Conservation (phyloP, 2,329 filamentous ascomycete species). For the Ascocoryne sarcoides region DNA sequence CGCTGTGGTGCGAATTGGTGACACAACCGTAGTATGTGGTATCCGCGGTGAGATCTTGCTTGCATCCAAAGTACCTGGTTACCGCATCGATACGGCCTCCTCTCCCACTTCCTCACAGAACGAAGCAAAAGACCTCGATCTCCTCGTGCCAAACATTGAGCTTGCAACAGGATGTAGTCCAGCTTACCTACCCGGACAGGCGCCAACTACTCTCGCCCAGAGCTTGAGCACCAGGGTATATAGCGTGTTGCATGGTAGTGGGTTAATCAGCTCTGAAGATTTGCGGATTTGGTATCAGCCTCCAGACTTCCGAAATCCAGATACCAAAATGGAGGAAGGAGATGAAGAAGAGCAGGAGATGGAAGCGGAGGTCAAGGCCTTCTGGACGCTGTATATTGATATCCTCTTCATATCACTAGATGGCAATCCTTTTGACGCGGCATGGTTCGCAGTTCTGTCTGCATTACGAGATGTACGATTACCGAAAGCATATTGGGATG, state of each 20-base stretch:
- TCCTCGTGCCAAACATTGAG: slow-evolving; percentile 91
- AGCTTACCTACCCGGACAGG: slow-evolving; percentile 72
- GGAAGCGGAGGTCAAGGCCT: slow-evolving; percentile 59
- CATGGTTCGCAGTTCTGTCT: slow-evolving; percentile 76
- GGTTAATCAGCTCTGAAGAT: slow-evolving; percentile 55
- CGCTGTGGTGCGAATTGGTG: slow-evolving; percentile 77
- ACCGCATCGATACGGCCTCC: slow-evolving; percentile 36
- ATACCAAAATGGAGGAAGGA: slow-evolving; percentile 35
- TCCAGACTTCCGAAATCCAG: slow-evolving; percentile 36
- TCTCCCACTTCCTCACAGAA: slow-evolving; percentile 26
- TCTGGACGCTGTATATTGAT: slow-evolving; percentile 93
- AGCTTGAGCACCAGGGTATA: slow-evolving; percentile 70
- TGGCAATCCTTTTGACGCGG: slow-evolving; percentile 84
- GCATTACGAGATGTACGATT: slow-evolving; percentile 71
- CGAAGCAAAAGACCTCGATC: slow-evolving; percentile 51
- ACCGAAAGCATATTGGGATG: slow-evolving; percentile 74
- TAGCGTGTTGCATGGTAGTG: slow-evolving; percentile 63
- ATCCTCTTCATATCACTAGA: slow-evolving; percentile 91
- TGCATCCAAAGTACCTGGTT: slow-evolving; percentile 64
- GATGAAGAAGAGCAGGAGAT: slow-evolving; percentile 23
- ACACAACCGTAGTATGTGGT: slow-evolving; percentile 92
- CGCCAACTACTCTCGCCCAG: slow-evolving; percentile 74
- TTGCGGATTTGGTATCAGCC: slow-evolving; percentile 63
- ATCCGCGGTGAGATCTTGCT: slow-evolving; percentile 78
- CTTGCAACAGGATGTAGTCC: slow-evolving; percentile 85